These are phyloP conservation scores for Fusarium pilosicola DNA, from an alignment of 2,329 filamentous ascomycete species.

Conservation along the genomic window DNA sequence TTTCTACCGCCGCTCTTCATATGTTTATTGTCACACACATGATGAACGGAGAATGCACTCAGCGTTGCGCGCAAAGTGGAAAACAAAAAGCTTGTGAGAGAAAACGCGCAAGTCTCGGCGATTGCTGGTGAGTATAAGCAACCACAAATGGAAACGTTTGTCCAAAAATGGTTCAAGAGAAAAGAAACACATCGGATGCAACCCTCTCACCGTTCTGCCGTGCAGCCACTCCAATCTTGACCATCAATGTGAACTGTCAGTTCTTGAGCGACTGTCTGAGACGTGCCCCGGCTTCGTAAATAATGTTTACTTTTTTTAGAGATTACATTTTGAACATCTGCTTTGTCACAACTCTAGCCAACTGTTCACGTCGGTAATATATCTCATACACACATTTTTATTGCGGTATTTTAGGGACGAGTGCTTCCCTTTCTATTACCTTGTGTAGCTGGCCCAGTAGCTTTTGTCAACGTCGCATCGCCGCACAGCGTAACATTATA, in stretches of 20 bases:
- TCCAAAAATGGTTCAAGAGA: conserved; percentile 7
- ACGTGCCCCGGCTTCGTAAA: conserved; percentile 20
- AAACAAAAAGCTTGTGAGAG: background rate
- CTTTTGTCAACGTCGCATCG: conserved; percentile 19
- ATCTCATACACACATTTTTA: background rate
- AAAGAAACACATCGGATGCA: conserved; percentile 24
- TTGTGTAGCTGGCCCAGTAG: background rate
- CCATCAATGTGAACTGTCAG: conserved; percentile 6
- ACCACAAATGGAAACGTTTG: conserved; percentile 12
- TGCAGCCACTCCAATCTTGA: conserved; percentile 23
- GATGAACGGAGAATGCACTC: conserved; percentile 1
- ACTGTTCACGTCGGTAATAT: background rate
- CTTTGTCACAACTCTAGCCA: background rate
- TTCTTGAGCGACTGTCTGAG: conserved; percentile 14
- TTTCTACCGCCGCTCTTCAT: conserved; percentile 3
- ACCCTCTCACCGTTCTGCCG: conserved; percentile 26
- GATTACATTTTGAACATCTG: background rate
- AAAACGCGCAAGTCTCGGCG: conserved; percentile 1
- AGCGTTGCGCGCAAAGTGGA: background rate
- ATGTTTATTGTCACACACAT: conserved; percentile 11
- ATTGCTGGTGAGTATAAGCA: background rate
- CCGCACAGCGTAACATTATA: conserved; percentile 33
- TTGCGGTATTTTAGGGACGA: background rate
- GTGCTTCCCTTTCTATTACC: background rate
- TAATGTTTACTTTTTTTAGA: conserved; percentile 7